Conservation (phyloP, 176 grass and related monocot genomes). For the Zizania latifolia region DNA sequence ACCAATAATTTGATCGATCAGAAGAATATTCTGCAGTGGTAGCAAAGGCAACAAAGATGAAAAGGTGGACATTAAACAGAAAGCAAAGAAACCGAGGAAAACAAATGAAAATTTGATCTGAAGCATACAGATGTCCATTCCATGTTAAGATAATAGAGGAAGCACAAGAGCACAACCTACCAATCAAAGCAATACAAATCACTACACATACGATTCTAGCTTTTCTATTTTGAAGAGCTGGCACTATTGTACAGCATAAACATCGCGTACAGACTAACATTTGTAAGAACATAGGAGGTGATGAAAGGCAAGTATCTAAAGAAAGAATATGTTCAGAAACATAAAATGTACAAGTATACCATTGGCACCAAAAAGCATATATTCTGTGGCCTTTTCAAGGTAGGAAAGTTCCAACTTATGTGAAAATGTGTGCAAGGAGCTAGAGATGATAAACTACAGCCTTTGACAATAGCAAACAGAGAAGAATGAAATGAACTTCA, state of each 20-base stretch:
- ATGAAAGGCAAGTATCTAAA: not conserved
- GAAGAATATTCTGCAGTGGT: not conserved
- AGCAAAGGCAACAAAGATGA: not conserved
- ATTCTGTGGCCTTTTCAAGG: no score
- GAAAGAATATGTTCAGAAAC: not conserved
- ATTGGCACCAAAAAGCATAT: not conserved
- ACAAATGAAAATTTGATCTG: not conserved
- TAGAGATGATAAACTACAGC: no score
- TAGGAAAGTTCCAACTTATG: no score
- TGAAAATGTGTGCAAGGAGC: no score
- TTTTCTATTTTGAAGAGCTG: not conserved
- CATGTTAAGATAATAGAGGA: not conserved
- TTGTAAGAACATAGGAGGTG: not conserved
- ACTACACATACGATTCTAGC: not conserved
- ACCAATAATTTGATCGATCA: not conserved
- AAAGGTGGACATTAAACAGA: not conserved
- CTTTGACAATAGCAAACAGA: not conserved
- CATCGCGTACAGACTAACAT: not conserved
- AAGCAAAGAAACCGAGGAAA: no score
- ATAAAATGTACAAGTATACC: not conserved
- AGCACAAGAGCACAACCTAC: not conserved
- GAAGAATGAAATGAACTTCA: not conserved
- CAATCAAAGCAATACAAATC: not conserved
- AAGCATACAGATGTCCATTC: not conserved
- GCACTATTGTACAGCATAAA: not conserved